Evolutionary conservation across 148 eudicot genomes (phyloP).

Genomic region (Rhododendron ferrugineum): DNA sequence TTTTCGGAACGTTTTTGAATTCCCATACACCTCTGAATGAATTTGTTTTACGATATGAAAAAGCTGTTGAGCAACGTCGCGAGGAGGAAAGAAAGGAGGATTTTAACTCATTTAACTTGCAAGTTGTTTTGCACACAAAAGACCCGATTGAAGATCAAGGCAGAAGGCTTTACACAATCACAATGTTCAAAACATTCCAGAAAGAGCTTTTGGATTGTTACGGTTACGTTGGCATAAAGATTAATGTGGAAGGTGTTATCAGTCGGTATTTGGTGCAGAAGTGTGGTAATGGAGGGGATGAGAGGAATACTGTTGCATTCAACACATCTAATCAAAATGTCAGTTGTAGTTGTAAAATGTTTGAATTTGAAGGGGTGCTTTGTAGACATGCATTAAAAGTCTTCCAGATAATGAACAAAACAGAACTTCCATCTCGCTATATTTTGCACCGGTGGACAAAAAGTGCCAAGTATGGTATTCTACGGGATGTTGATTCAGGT

Average conservation of each 20-base stretch:
- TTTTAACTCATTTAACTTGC: slow-evolving; percentile 44
- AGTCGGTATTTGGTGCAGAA: slow-evolving; percentile 49
- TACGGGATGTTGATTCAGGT: slow-evolving; percentile 41
- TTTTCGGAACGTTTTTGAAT: slow-evolving; percentile 34
- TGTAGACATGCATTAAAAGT: slow-evolving; percentile 56
- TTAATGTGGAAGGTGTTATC: slow-evolving; percentile 49
- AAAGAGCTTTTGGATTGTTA: slow-evolving; percentile 53
- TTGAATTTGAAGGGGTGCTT: slow-evolving; percentile 56
- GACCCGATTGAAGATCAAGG: slow-evolving; percentile 61
- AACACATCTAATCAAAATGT: slow-evolving; percentile 49
- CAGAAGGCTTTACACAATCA: slow-evolving; percentile 38
- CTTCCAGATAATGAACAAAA: slow-evolving; percentile 52
- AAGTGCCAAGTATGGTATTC: slow-evolving; percentile 42
- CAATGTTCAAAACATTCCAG: slow-evolving; percentile 45
- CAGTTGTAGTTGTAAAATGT: slow-evolving; percentile 57
- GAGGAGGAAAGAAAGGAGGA: slow-evolving; percentile 56
- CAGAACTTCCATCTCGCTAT: slow-evolving; percentile 56
- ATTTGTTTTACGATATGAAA: slow-evolving; percentile 40
- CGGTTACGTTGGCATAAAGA: slow-evolving; percentile 40
- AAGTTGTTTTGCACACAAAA: slow-evolving; percentile 43
- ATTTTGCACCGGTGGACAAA: slow-evolving; percentile 53
- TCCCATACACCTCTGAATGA: slow-evolving; percentile 38
- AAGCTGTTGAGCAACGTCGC: slow-evolving; percentile 42
- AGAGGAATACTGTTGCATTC: slow-evolving; percentile 55
- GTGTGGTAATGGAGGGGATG: slow-evolving; percentile 45